Conservation (phyloP, 23 red algal species). For the Gracilaria domingensis region DNA sequence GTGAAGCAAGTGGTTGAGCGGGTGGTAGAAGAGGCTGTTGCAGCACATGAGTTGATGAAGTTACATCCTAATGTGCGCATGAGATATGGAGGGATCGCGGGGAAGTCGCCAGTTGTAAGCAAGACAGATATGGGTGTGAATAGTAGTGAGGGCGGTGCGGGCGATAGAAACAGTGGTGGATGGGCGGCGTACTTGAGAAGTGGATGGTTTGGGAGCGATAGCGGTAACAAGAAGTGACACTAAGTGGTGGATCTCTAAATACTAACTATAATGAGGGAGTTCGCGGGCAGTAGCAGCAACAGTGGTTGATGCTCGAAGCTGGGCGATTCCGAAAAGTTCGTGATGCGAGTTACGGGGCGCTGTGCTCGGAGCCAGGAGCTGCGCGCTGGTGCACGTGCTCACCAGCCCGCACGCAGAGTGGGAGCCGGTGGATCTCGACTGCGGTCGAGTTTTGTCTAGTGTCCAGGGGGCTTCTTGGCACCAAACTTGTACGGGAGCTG, state of each 20-base stretch:
- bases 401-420: neutral
- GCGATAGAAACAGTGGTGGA: slow-evolving; percentile 15
- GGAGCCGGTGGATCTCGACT: neutral
- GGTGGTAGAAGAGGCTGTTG: slow-evolving; percentile 66
- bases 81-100: slow-evolving; percentile 37
- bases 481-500: neutral
- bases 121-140: neutral
- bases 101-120: slow-evolving; percentile 20
- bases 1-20: slow-evolving; percentile 55
- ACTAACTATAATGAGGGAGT: slow-evolving; percentile 4
- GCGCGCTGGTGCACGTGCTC: neutral
- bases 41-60: slow-evolving; percentile 57
- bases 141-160: neutral
- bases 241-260: neutral
- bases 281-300: neutral
- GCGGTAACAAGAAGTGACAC: slow-evolving; percentile 36
- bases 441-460: neutral
- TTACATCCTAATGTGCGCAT: slow-evolving; percentile 45
- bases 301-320: neutral
- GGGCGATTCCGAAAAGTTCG: neutral
- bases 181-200: slow-evolving; percentile 53
- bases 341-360: no score
- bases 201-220: slow-evolving; percentile 63
- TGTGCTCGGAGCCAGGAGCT: no score
- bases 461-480: neutral